Evolutionary conservation across 139 green algal species (phyloP), one percentile per base, ranked within the genome.

Genomic region (Auxenochlorella pyrenoidosa): DNA sequence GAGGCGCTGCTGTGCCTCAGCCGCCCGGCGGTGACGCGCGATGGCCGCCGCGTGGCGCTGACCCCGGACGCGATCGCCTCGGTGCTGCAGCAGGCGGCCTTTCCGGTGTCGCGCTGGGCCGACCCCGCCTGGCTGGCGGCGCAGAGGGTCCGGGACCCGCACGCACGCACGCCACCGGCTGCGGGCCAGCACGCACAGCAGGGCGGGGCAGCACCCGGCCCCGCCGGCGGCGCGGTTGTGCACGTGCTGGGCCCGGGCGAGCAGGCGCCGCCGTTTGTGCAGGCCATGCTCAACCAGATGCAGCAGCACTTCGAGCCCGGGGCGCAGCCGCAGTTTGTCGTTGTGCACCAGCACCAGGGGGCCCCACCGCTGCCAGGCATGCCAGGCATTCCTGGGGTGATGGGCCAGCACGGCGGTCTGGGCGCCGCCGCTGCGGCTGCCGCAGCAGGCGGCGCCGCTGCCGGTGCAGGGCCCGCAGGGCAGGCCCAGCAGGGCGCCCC

Each of bases 1-100:
- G 87, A 88, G 87, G 18, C 78, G 59, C 40, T 90, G 47, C 51
- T 40, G 5, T 87, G 79, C 68, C 51, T 90, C 15, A 54, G 21
- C 40, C 84, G 87, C 54, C 41, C 87, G 5, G 30, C 30, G 0
- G 28, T 44, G 18, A 60, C 43, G 30, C 32, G 2, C 1, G 86
- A 80, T 32, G 58, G 79, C 59, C 30, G 59, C n/a, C 16, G 10
- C 13, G 60, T 86, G 34, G 47, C 3, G 66, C 82, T 86, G 0
- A 34, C 32, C 6, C 82, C 82, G 12, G 82, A 86, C 28, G 65
- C 43, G 0, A n/a, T 86, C 19, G 82, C 82, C 28, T 32, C 43
- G 5, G 66, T 86, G 66, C 66, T 86, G 82, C 65, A 68, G 43
- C 32, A 28, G 66, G 82, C 82, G 5, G 82, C 82, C n/a, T 86